These are phyloP conservation scores for Choiromyces venosus DNA, from an alignment of 495 filamentous ascomycete genomes.

Conservation along the genomic window DNA sequence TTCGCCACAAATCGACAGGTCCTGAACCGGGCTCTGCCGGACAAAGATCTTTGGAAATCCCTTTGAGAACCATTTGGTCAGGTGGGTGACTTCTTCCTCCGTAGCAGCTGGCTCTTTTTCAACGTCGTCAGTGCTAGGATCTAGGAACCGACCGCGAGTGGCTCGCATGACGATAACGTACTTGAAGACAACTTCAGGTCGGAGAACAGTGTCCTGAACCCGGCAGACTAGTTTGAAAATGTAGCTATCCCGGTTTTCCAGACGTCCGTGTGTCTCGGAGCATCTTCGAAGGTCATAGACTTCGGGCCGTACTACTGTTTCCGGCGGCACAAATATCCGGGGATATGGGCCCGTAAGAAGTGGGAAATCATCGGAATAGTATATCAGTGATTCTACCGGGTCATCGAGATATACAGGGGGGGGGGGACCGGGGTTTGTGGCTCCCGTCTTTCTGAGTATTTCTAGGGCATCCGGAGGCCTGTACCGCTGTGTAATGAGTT, in stretches of 20 bases:
- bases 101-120: conserved; percentile 14
- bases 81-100: conserved; percentile 9
- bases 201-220: background rate
- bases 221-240: background rate
- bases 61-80: conserved; percentile 15
- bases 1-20: background rate
- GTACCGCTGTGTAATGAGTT: background rate
- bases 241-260: background rate
- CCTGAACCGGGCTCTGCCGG: background rate
- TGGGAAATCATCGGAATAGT: background rate
- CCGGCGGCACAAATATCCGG: background rate
- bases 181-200: background rate
- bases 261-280: background rate
- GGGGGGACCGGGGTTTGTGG: background rate
- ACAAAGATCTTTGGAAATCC: conserved; percentile 15
- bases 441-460: background rate
- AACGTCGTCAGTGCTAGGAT: conserved; percentile 15
- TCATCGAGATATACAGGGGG: background rate
- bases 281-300: background rate
- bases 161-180: background rate
- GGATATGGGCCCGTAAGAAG: background rate
- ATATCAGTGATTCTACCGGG: background rate
- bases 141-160: background rate
- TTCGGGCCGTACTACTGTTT: background rate
- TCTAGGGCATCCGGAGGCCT: background rate